Evolutionary conservation across 2,329 filamentous ascomycete genomes (phyloP).

Genomic region (Botrytis byssoidea): DNA sequence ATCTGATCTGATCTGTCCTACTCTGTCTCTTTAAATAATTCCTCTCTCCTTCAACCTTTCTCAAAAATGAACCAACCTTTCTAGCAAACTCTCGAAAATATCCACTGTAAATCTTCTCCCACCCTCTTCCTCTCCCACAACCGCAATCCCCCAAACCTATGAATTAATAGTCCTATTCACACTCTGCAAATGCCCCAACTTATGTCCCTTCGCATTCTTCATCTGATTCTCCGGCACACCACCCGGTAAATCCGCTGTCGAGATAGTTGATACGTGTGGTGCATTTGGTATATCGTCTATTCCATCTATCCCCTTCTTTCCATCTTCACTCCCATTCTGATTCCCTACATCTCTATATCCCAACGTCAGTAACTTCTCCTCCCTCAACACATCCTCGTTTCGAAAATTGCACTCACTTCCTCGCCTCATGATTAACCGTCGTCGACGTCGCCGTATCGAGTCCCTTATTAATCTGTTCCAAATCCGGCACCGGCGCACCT

Average conservation of each 20-base stretch:
- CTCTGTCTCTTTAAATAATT: neutral
- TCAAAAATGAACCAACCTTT: neutral
- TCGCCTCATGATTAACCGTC: conserved; percentile 28
- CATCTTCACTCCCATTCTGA: neutral
- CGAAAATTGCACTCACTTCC: conserved; percentile 24
- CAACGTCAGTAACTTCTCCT: neutral
- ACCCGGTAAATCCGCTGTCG: conserved; percentile 44
- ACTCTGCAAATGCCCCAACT: conserved; percentile 31
- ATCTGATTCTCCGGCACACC: conserved; percentile 43
- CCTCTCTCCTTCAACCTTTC: neutral
- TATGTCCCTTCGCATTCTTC: conserved; percentile 29
- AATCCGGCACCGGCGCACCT: conserved; percentile 27
- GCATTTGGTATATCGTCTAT: neutral
- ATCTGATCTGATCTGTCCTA: neutral
- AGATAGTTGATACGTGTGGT: conserved; percentile 26
- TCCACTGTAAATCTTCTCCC: neutral
- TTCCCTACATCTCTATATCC: neutral
- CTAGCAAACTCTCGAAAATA: neutral
- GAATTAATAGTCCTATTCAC: conserved; percentile 25
- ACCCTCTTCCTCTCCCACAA: neutral
- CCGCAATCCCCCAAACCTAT: neutral
- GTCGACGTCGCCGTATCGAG: conserved; percentile 37
- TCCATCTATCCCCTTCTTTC: neutral
- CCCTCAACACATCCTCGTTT: neutral
- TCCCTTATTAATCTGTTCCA: conserved; percentile 30